Conservation (phyloP, 2,329 filamentous ascomycete genomes). For the Volutella citrinella region DNA sequence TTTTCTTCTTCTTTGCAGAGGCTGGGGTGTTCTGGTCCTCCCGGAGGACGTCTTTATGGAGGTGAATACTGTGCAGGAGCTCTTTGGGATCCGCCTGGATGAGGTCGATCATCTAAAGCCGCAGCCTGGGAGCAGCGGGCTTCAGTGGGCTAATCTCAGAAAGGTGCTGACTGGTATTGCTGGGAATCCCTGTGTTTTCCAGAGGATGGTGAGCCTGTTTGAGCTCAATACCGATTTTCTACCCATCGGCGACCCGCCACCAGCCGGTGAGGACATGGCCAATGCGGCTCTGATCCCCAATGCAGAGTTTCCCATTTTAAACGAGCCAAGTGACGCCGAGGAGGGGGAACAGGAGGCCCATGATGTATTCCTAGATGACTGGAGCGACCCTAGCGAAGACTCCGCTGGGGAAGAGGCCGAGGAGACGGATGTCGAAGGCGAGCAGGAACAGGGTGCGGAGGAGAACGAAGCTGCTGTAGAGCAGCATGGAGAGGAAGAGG, state of each 20-base stretch:
- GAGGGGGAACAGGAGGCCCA: neutral
- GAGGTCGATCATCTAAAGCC: conserved; percentile 17
- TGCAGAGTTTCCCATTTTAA: too few relatives aligned
- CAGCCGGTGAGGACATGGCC: too few relatives aligned
- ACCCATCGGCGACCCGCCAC: conserved; percentile 11
- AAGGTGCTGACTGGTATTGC: conserved; percentile 23
- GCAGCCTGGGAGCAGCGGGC: conserved; percentile 9
- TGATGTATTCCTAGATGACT: too few relatives aligned
- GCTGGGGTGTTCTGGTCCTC: conserved; percentile 50
- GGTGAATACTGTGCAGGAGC: conserved; percentile 31
- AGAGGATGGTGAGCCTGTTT: too few relatives aligned
- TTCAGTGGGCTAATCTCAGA: conserved; percentile 25
- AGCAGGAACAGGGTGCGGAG: conserved; percentile 18
- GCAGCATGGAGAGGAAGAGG: conserved; percentile 18
- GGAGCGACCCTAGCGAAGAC: conserved; percentile 10
- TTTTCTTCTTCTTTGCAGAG: conserved; percentile 26
- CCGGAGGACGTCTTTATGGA: conserved; percentile 41
- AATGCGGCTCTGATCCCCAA: too few relatives aligned
- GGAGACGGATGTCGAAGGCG: conserved; percentile 16
- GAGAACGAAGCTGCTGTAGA: conserved; percentile 12
- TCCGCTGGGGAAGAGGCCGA: too few relatives aligned
- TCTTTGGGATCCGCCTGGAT: conserved; percentile 33
- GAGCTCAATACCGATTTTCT: too few relatives aligned
- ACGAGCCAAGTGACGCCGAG: neutral
- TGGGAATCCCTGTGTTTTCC: conserved; percentile 28